Conservation (phyloP, 2,329 filamentous ascomycete genomes). For the Fusarium globosum region DNA sequence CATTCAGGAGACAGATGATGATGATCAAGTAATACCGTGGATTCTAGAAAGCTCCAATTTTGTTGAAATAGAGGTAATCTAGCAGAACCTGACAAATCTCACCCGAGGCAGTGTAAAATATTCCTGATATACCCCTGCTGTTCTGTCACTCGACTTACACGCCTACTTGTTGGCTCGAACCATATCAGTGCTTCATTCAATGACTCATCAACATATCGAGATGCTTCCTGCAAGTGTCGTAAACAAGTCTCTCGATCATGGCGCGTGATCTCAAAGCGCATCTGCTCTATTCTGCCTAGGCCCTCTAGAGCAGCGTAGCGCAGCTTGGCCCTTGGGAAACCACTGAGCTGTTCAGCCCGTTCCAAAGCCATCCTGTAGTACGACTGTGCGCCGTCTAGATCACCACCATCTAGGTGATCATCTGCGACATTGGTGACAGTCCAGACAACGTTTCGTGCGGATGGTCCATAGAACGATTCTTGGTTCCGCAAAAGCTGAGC, state of each 20-base stretch:
- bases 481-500: background rate
- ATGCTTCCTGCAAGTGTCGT: background rate
- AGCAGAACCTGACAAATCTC: background rate
- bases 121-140: background rate
- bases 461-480: background rate
- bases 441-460: background rate
- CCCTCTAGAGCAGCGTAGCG: background rate
- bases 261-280: background rate
- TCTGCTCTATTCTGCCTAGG: background rate
- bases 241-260: background rate
- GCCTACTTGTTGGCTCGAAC: background rate
- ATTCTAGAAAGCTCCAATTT: background rate
- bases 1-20: background rate
- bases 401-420: background rate
- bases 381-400: background rate
- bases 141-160: background rate
- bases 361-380: background rate
- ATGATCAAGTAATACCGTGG: background rate
- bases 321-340: background rate
- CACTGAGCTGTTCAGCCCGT: background rate
- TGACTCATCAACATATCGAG: background rate
- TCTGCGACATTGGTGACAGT: background rate
- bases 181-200: background rate
- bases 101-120: background rate
- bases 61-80: background rate